phyloP scores from a whole-genome alignment of 768 basidiomycete species.

The Mycena maculata region DNA sequence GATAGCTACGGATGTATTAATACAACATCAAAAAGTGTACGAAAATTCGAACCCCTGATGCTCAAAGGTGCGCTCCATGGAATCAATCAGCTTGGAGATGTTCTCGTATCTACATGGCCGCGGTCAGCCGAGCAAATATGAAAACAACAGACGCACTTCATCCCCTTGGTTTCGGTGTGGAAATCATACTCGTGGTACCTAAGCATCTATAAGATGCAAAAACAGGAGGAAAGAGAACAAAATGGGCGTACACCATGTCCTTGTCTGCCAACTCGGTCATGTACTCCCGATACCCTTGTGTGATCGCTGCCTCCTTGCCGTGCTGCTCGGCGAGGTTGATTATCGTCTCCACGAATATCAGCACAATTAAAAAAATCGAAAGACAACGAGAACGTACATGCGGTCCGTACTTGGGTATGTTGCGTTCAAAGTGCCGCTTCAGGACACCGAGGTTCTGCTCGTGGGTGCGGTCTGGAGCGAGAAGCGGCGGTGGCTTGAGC shows the following conservation, averaged over 20 bases:
- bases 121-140: slow-evolving; percentile 7
- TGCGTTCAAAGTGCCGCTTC: slow-evolving; percentile 77
- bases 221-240: background rate
- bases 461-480: slow-evolving; percentile 79
- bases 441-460: slow-evolving; percentile 78
- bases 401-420: slow-evolving; percentile 77
- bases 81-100: slow-evolving; percentile 78
- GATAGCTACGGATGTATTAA: slow-evolving; percentile 61
- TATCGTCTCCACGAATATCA: slow-evolving; percentile 62
- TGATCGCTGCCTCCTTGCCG: slow-evolving; percentile 88
- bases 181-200: slow-evolving; percentile 93
- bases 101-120: slow-evolving; percentile 80
- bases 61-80: slow-evolving; percentile 81
- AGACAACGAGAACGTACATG: slow-evolving; percentile 64
- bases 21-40: background rate
- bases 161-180: slow-evolving; percentile 92
- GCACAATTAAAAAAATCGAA: slow-evolving; percentile 18
- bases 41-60: slow-evolving; percentile 71
- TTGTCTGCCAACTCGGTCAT: slow-evolving; percentile 66
- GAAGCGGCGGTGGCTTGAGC: slow-evolving; percentile 87
- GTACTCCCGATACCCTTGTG: slow-evolving; percentile 80
- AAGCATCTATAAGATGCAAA: background rate
- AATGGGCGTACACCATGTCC: slow-evolving; percentile 64
- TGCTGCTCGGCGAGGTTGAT: slow-evolving; percentile 92
- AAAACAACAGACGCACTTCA: slow-evolving; percentile 73